phyloP scores from a whole-genome alignment of 2,329 filamentous ascomycete species.

The Grosmannia huntii region DNA sequence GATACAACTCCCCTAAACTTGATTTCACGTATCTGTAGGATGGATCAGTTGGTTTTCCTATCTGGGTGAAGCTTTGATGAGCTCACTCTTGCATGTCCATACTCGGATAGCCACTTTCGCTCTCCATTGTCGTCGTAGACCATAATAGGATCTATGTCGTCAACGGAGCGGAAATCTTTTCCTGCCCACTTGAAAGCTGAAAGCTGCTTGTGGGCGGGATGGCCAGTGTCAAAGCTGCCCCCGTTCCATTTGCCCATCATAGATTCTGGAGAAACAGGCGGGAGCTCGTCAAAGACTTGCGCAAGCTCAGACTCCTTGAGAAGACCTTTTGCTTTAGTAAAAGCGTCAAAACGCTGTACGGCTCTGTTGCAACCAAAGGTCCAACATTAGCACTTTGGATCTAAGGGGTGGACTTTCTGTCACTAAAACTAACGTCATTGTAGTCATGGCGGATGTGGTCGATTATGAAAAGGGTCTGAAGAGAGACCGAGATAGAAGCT shows the following conservation, averaged over 20 bases:
- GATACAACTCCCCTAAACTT: conserved; percentile 1
- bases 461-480: no score
- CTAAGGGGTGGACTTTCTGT: no score
- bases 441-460: no score
- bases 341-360: not conserved
- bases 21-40: not conserved
- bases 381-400: no score
- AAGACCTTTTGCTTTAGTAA: not conserved
- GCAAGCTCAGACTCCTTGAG: not conserved
- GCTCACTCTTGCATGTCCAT: conserved; percentile 1
- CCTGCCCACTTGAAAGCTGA: not conserved
- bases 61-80: not conserved
- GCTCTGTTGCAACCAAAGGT: not conserved
- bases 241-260: not conserved
- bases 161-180: not conserved
- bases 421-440: no score
- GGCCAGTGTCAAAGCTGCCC: not conserved
- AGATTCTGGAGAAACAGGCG: not conserved
- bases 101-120: not conserved
- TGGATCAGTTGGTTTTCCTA: not conserved
- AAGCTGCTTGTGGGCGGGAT: not conserved
- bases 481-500: no score
- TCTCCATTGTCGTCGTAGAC: not conserved
- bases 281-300: not conserved
- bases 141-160: conserved; percentile 1